Evolutionary conservation across 768 basidiomycete genomes (phyloP).

Genomic region (Cytidiella melzeri): DNA sequence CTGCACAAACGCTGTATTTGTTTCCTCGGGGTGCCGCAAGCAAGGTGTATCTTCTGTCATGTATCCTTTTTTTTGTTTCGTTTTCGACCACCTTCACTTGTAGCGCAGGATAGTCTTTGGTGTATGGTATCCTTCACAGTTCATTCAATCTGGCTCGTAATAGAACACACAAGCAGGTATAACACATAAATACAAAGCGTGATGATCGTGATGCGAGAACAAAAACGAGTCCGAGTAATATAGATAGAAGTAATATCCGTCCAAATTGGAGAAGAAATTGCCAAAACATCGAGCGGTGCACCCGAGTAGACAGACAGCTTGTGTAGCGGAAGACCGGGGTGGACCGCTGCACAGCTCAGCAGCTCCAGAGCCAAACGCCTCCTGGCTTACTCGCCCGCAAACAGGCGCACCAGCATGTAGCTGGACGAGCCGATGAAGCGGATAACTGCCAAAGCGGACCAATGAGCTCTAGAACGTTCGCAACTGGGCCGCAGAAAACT

Average conservation of each 20-base stretch:
- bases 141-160: neutral
- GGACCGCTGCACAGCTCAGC: too few species aligned
- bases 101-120: neutral
- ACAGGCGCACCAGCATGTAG: slow-evolving; percentile 82
- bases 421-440: slow-evolving; percentile 77
- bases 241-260: neutral
- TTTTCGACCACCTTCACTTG: neutral
- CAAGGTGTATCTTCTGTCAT: neutral
- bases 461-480: slow-evolving; percentile 2
- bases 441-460: slow-evolving; percentile 46
- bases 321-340: neutral
- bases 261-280: neutral
- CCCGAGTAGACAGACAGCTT: neutral
- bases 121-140: neutral
- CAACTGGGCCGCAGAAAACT: neutral
- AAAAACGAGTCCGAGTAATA: neutral
- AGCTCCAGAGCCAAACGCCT: neutral
- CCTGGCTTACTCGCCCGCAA: slow-evolving; percentile 82
- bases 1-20: neutral
- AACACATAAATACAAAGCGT: neutral
- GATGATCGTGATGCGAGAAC: too few species aligned
- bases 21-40: neutral
- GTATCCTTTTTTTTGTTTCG: neutral
- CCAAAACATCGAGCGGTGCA: neutral
- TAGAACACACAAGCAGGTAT: neutral